Base-by-base conservation (phyloP, 164 flowering plant species). In the Dillenia suffruticosa region DNA sequence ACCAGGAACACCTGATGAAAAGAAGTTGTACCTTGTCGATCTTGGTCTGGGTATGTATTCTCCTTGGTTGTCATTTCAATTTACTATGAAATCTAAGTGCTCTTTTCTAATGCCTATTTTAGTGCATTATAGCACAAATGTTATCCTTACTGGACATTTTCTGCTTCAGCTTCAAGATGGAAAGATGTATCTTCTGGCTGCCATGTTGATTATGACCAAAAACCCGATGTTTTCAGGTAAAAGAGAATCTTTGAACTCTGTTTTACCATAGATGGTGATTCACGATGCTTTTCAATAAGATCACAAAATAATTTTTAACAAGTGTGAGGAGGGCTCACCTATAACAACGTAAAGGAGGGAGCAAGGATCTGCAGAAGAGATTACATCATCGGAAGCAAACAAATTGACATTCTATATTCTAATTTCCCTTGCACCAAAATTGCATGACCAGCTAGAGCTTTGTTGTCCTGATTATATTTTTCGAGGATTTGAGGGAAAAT, bases 151-250 rank as follows among this genome's bases (percentile, higher is more conserved):
- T 45, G 24, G 19, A 43, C 22, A 40, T 13, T 15, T 19, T 54
- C 8, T 54, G 49, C 46, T 63, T 46, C 74, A 82, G 89, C 89
- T 59, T 71, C 86, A 44, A 82, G 65, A 61, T 84, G 86, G 89
- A 76, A 44, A 66, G 80, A 80, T 55, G 44, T 61, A 5, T 69
- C 74, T 40, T 57, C 82, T 40, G 84, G 86, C 49, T 73, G 45
- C 48, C 89, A 82, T 67, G 86, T 84, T 58, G 82, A 80, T 50
- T 84, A 84, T 75, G 84, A 84, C 65, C 89, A 84, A 67, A 76
- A 68, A 64, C 89, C 89, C 13, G 89, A 84, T 74, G 77, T 80
- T 58, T 84, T 84, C 72, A 78, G 89, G 89, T 84, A 32, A 32
- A 32, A 32, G 40, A 32, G 40, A 32, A 32, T 32, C 40, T 32